A percentile compares a stretch with the other conserved stretches of the same genome.
Conservation (phyloP, 1,139 yeast species). For the Pneumocystis oryctolagi region DNA sequence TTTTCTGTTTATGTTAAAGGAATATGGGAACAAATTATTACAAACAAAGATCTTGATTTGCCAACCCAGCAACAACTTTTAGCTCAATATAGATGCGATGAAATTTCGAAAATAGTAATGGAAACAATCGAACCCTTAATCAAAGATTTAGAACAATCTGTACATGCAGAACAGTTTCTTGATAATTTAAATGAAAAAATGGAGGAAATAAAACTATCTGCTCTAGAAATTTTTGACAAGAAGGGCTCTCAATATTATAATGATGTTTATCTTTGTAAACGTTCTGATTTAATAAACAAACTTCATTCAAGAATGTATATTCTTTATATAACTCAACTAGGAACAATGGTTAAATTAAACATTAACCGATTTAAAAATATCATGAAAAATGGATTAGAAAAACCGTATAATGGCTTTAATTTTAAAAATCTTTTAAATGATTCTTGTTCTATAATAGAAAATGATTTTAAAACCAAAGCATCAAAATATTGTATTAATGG, state of each 20-base stretch:
- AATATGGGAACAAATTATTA: slow-evolving; percentile 89
- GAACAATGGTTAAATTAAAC: slow-evolving; percentile 24
- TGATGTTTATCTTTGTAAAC: slow-evolving; percentile 44
- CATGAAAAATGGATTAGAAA: slow-evolving; percentile 18
- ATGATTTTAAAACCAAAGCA: slow-evolving; percentile 21
- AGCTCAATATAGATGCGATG: slow-evolving; percentile 90
- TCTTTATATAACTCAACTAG: slow-evolving; percentile 32
- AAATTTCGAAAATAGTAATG: slow-evolving; percentile 44
- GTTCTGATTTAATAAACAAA: slow-evolving; percentile 31
- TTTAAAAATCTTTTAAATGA: not conserved
- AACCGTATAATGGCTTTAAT: slow-evolving; percentile 4
- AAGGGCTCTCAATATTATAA: slow-evolving; percentile 52
- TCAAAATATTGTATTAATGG: slow-evolving; percentile 19
- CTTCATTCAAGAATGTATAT: slow-evolving; percentile 33
- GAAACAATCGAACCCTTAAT: slow-evolving; percentile 21
- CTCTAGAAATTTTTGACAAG: slow-evolving; percentile 40
- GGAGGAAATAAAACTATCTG: slow-evolving; percentile 30
- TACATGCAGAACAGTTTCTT: slow-evolving; percentile 12
- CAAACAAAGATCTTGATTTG: slow-evolving; percentile 80
- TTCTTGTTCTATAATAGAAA: not conserved
- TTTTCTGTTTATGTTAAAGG: slow-evolving; percentile 86
- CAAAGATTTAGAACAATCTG: slow-evolving; percentile 11
- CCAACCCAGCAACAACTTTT: slow-evolving; percentile 94
- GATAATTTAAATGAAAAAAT: slow-evolving; percentile 19
- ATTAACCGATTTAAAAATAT: slow-evolving; percentile 19